Conservation (phyloP, 306 rosid genomes). For the Prunus davidiana region DNA sequence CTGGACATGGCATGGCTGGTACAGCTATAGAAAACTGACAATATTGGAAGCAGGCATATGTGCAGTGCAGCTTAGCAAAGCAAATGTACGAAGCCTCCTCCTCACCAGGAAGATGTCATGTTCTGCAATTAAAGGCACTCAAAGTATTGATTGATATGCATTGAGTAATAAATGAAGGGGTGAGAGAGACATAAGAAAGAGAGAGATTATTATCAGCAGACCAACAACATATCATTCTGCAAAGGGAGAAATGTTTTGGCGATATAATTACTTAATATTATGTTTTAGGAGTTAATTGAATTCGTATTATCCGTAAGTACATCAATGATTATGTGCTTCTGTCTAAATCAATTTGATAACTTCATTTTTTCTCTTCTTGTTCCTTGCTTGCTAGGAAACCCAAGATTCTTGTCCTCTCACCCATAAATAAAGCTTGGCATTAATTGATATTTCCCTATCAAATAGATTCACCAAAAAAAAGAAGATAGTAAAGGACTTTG, state of each 20-base stretch:
- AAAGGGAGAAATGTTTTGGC: no score
- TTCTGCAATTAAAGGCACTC: background rate
- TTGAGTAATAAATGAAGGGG: background rate
- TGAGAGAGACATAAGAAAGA: no score
- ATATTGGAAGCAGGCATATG: conserved; percentile 2
- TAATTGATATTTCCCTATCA: background rate
- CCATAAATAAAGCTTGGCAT: background rate
- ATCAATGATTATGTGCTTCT: background rate
- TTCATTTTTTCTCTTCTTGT: background rate
- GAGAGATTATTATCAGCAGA: no score
- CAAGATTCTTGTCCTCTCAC: background rate
- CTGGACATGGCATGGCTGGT: background rate
- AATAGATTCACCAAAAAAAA: background rate
- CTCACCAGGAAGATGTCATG: conserved; percentile 3
- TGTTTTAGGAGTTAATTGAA: background rate
- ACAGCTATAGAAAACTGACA: background rate
- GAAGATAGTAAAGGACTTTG: background rate
- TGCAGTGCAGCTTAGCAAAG: background rate
- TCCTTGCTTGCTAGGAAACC: background rate
- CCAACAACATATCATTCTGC: no score
- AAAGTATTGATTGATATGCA: background rate
- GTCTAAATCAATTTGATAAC: background rate
- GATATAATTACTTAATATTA: no score
- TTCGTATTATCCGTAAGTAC: background rate
- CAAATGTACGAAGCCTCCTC: conserved; percentile 1